Evolutionary conservation across 1,139 yeast species (phyloP), one percentile per base, ranked within the genome.

Genomic region (Magnusiomyces paraingens): DNA sequence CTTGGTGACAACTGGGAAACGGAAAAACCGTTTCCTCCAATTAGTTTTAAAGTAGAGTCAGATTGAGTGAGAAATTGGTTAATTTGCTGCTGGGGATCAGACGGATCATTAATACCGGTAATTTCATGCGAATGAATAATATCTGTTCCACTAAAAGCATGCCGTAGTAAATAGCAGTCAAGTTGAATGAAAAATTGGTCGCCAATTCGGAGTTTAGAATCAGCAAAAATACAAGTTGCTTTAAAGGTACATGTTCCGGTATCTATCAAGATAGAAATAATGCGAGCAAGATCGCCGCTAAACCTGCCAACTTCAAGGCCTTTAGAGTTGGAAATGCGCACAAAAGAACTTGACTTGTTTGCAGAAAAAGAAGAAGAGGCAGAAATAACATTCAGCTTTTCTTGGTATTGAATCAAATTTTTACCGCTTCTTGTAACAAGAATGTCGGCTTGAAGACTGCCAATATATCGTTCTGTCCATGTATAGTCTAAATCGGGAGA

Each of bases 371-470:
- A 10, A 54, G 54, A 18, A 39, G 41, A 14, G 2, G 39, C 3
- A 17, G 38, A 11, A 41, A 59, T 57, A 12, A 85, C 64, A 4
- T 70, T 66, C 47, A 84, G 65, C 26, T 63, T 67, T 41, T 85
- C 80, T 17, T 80, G 78, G 64, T 78, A 80, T 52, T 74, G 65
- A 5, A 84, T 69, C 0, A 83, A 77, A 47, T 72, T 73, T 44
- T 75, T 62, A 0, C 87, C 84, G 0, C 94, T 88, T 50, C 96
- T 72, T 0, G 95, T 88, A 10, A 95, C 90, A 87, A 91, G 85
- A 1, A 89, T 91, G 52, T 81, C 83, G 0, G 86, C 81, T 58
- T 83, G 84, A 29, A 88, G 62, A 0, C 89, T 76, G 0, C 97
- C 97, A 22, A 89, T 73, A 62, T 75, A 84, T 38, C 76, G 67